phyloP scores from a whole-genome alignment of 1,139 yeast species.

The Lizanozyma gosingica region DNA sequence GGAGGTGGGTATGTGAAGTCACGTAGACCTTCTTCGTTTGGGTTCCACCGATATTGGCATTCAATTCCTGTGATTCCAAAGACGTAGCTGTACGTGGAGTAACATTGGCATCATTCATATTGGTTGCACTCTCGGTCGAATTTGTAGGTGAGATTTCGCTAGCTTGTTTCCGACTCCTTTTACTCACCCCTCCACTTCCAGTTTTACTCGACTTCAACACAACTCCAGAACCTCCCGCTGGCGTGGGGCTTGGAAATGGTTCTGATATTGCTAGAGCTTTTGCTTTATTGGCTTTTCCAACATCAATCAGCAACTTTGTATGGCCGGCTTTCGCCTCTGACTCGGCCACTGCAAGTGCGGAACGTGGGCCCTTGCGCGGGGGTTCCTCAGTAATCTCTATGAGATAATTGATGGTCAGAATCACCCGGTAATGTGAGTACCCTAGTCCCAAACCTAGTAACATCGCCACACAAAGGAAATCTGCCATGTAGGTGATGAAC shows the following conservation, averaged over 20 bases:
- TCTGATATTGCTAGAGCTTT: not conserved
- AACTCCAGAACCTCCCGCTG: not conserved
- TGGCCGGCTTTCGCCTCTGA: not conserved
- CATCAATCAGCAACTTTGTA: not conserved
- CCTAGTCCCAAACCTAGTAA: not conserved
- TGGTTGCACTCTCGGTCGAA: not conserved
- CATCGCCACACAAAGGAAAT: not conserved
- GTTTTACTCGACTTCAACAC: not conserved
- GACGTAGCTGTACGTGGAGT: not conserved
- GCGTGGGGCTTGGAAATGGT: not conserved
- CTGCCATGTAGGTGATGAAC: not conserved
- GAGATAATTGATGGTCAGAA: not conserved
- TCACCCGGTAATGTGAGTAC: not conserved
- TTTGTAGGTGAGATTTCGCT: not conserved
- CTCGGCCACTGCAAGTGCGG: too few relatives aligned
- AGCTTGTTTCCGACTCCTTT: not conserved
- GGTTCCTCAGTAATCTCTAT: not conserved
- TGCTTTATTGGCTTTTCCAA: not conserved
- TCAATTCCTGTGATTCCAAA: too few relatives aligned
- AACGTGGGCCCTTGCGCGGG: not conserved
- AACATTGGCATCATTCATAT: not conserved
- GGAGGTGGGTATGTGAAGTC: not conserved
- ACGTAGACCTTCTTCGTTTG: not conserved
- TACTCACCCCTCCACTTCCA: not conserved
- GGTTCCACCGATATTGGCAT: too few relatives aligned